Conservation (phyloP, 768 basidiomycete genomes). For the Amanita fuliginea region DNA sequence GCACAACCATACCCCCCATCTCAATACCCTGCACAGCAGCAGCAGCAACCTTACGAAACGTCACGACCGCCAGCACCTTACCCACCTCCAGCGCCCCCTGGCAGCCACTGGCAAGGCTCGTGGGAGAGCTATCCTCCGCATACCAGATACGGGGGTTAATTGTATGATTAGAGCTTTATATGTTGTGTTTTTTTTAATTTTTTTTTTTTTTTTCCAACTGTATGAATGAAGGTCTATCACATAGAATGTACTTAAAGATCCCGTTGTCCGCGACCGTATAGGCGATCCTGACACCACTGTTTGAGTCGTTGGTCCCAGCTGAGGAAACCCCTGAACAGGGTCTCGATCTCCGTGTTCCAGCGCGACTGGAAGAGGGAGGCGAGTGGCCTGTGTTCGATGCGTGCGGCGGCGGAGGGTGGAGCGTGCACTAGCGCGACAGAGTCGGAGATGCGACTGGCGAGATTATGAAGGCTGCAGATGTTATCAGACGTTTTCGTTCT, state of each 20-base stretch:
- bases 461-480: slow-evolving; percentile 40
- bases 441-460: slow-evolving; percentile 40
- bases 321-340: slow-evolving; percentile 29
- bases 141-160: neutral
- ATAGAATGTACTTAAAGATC: too few relatives aligned
- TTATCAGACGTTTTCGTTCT: too few relatives aligned
- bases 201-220: too few relatives aligned
- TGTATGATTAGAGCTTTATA: too few relatives aligned
- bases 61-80: slow-evolving; percentile 6
- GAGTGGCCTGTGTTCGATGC: slow-evolving; percentile 38
- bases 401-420: slow-evolving; percentile 44
- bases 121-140: slow-evolving; percentile 4
- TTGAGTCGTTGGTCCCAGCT: slow-evolving; percentile 34
- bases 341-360: slow-evolving; percentile 51
- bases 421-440: slow-evolving; percentile 35
- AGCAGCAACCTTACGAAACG: slow-evolving; percentile 11
- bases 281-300: slow-evolving; percentile 32
- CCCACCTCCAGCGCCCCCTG: neutral
- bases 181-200: too few relatives aligned
- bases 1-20: slow-evolving; percentile 7
- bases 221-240: too few relatives aligned
- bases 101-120: slow-evolving; percentile 4
- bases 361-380: slow-evolving; percentile 33
- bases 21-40: slow-evolving; percentile 8
- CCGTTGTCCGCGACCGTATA: slow-evolving; percentile 26